phyloP scores from a whole-genome alignment of 2,329 filamentous ascomycete species.

The Paecilomyces variotii region DNA sequence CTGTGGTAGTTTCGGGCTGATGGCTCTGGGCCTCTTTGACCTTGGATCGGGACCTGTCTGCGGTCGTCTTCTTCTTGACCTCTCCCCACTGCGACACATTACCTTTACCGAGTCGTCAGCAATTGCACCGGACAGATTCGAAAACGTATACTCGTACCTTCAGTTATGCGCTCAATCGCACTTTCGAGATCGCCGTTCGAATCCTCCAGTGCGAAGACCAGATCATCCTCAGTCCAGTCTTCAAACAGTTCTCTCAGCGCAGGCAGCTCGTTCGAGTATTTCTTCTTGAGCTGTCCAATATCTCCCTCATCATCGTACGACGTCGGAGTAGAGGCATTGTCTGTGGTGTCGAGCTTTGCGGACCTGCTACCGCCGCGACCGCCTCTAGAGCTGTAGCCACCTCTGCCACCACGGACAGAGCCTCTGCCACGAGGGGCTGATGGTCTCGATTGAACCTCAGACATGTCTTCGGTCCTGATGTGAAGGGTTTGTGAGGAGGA shows the following conservation, averaged over 20 bases:
- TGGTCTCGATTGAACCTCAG: slow-evolving; percentile 83
- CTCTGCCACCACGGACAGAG: slow-evolving; percentile 76
- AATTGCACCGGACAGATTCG: not conserved
- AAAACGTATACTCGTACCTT: slow-evolving; percentile 28
- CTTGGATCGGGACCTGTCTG: slow-evolving; percentile 39
- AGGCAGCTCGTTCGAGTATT: slow-evolving; percentile 69
- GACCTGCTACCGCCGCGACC: slow-evolving; percentile 60
- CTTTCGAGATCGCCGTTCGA: slow-evolving; percentile 41
- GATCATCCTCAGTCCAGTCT: slow-evolving; percentile 90
- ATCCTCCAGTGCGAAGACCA: slow-evolving; percentile 88
- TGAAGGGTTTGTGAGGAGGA: slow-evolving; percentile 16
- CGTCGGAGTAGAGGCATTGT: slow-evolving; percentile 51
- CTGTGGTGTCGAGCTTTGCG: slow-evolving; percentile 66
- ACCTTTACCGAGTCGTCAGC: slow-evolving; percentile 23
- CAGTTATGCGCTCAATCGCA: slow-evolving; percentile 44
- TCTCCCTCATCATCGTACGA: slow-evolving; percentile 77
- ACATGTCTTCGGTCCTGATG: slow-evolving; percentile 58
- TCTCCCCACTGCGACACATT: slow-evolving; percentile 47
- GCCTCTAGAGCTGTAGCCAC: slow-evolving; percentile 62
- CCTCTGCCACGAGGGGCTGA: slow-evolving; percentile 81
- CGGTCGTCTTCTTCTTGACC: slow-evolving; percentile 44
- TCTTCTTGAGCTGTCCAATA: slow-evolving; percentile 83
- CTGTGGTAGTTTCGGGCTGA: slow-evolving; percentile 25
- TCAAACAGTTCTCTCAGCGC: slow-evolving; percentile 89
- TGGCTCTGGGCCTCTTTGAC: slow-evolving; percentile 34